phyloP scores from a whole-genome alignment of 306 rosid species.

The Fagus sylvatica region DNA sequence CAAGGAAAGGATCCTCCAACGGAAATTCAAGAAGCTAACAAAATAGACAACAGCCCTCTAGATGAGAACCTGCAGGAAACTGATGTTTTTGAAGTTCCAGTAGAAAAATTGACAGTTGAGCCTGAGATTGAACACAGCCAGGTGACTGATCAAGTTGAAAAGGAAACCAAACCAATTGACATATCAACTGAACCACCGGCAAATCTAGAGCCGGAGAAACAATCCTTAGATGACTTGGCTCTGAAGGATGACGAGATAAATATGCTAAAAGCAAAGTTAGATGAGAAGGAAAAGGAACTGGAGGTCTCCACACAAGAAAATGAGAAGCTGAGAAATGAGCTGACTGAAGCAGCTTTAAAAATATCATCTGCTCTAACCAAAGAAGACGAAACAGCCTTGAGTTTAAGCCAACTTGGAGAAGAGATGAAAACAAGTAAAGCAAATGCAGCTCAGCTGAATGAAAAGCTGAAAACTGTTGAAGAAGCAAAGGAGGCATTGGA shows the following conservation, averaged over 20 bases:
- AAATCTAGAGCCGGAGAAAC: slow-evolving; percentile 40
- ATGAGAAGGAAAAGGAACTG: slow-evolving; percentile 53
- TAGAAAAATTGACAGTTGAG: slow-evolving; percentile 45
- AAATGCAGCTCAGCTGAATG: slow-evolving; percentile 39
- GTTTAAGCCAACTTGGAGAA: slow-evolving; percentile 43
- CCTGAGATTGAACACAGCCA: slow-evolving; percentile 30
- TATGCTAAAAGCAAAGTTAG: slow-evolving; percentile 45
- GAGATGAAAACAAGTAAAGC: slow-evolving; percentile 56
- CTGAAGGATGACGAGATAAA: slow-evolving; percentile 50
- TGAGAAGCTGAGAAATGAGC: slow-evolving; percentile 52
- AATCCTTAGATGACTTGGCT: slow-evolving; percentile 39
- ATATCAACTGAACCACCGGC: slow-evolving; percentile 31
- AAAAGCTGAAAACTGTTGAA: slow-evolving; percentile 53
- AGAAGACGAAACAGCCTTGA: slow-evolving; percentile 47
- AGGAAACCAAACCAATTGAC: slow-evolving; percentile 42
- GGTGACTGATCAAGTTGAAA: slow-evolving; percentile 29
- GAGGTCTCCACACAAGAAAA: slow-evolving; percentile 41
- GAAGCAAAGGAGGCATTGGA: slow-evolving; percentile 60
- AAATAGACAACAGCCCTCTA: slow-evolving; percentile 25
- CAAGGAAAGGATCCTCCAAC: slow-evolving; percentile 36
- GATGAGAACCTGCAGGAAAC: slow-evolving; percentile 59
- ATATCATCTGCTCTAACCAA: slow-evolving; percentile 44
- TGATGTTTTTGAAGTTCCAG: slow-evolving; percentile 78
- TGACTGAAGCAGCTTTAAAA: slow-evolving; percentile 45
- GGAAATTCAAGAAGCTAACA: slow-evolving; percentile 34